A percentile compares a stretch with the other conserved stretches of the same genome.
These are phyloP conservation scores for Neonothopanus nambi DNA, from an alignment of 1,284 basidiomycete species.

Conservation along the genomic window DNA sequence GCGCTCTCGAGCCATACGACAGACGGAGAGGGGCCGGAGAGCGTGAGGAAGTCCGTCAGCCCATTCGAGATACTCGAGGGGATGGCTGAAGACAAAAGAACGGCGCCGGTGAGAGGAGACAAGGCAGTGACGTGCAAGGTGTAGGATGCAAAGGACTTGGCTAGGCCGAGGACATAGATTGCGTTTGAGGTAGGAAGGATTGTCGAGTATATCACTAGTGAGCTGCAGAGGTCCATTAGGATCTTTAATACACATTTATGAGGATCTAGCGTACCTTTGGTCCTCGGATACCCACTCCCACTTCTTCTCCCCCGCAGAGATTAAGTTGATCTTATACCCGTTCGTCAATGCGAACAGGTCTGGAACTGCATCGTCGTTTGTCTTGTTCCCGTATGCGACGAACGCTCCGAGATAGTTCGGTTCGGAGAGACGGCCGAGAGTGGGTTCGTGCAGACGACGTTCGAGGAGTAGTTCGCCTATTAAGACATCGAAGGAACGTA, in stretches of 20 bases:
- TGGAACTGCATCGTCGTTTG: constrained; percentile 9
- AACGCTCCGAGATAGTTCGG: constrained; percentile 42
- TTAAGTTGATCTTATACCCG: constrained; percentile 52
- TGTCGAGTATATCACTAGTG: constrained; percentile 63
- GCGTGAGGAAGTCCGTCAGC: constrained; percentile 41
- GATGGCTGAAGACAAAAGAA: constrained; percentile 53
- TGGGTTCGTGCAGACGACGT: constrained; percentile 52
- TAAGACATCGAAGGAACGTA: constrained; percentile 68
- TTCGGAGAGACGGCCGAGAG: constrained; percentile 47
- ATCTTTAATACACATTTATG: constrained; percentile 4
- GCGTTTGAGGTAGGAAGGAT: constrained; percentile 52
- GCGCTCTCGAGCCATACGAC: constrained; percentile 72
- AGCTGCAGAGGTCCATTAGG: constrained; percentile 38
- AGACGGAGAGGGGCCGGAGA: constrained; percentile 37
- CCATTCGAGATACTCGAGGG: constrained; percentile 58
- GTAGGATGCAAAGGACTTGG: constrained; percentile 61
- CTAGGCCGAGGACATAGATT: constrained; percentile 70
- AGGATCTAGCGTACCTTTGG: constrained; percentile 47
- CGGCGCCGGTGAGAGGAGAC: constrained; percentile 53
- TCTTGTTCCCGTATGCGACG: constrained; percentile 34
- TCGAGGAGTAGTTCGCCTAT: constrained; percentile 77
- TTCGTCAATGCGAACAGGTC: constrained; percentile 59
- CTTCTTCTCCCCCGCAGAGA: constrained; percentile 51
- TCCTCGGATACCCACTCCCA: constrained; percentile 73
- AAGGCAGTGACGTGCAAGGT: constrained; percentile 68